A percentile compares a stretch with the other conserved stretches of the same genome.
phyloP scores from a whole-genome alignment of 805 yeast species.

The Ogataea salicorniae region DNA sequence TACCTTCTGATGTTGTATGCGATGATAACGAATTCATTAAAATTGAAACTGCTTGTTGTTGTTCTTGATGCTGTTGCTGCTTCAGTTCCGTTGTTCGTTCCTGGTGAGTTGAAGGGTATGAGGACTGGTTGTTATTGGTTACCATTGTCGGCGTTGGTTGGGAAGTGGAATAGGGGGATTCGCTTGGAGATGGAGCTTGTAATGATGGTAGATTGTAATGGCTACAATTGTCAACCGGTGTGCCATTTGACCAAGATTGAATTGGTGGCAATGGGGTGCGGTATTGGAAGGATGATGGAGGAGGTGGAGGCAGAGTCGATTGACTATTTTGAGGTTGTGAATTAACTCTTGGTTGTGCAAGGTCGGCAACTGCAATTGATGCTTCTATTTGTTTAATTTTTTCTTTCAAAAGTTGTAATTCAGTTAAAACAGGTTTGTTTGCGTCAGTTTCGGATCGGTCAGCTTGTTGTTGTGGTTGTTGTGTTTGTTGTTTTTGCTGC shows the following conservation, averaged over 20 bases:
- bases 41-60: background rate
- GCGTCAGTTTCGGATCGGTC: background rate
- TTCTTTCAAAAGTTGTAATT: conserved; percentile 34
- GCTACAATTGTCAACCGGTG: background rate
- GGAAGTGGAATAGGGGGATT: background rate
- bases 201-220: background rate
- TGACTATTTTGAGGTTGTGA: background rate
- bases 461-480: background rate
- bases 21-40: too few species aligned
- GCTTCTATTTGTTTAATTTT: conserved; percentile 44
- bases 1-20: too few species aligned
- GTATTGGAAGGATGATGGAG: conserved; percentile 7
- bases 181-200: background rate
- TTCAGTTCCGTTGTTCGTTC: background rate
- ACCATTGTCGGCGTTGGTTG: background rate
- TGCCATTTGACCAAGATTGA: conserved; percentile 9
- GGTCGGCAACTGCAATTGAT: conserved; percentile 34
- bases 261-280: conserved; percentile 19
- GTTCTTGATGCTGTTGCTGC: background rate
- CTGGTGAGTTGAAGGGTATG: background rate
- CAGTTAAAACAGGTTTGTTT: conserved; percentile 20
- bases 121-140: background rate
- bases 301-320: conserved; percentile 6
- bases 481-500: background rate
- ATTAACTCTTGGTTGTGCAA: conserved; percentile 6